These are phyloP conservation scores for Orbilia brochopaga DNA, from an alignment of 2,329 filamentous ascomycete genomes.

Conservation along the genomic window DNA sequence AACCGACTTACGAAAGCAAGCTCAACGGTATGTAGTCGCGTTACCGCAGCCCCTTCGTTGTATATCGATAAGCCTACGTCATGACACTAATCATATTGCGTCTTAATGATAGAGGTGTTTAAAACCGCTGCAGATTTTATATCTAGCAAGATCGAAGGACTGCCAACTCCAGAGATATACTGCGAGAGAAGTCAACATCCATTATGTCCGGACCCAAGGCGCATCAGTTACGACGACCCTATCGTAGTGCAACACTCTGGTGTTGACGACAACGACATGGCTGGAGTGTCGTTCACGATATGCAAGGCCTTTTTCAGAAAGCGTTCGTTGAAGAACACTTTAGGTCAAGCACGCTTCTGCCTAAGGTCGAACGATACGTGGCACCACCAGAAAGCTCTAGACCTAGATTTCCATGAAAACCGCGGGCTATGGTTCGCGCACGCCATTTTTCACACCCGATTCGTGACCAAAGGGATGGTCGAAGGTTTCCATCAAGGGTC, in stretches of 20 bases:
- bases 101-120: slow-evolving; percentile 16
- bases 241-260: slow-evolving; percentile 3
- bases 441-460: slow-evolving; percentile 13
- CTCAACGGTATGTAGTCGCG: too few relatives aligned
- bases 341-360: slow-evolving; percentile 1
- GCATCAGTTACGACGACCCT: neutral
- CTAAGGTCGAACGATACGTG: neutral
- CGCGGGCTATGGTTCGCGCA: slow-evolving; percentile 12
- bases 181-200: neutral
- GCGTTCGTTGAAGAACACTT: neutral
- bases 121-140: neutral
- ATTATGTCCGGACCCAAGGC: neutral
- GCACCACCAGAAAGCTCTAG: neutral
- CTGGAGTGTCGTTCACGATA: neutral
- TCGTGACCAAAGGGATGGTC: slow-evolving; percentile 3
- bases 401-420: slow-evolving; percentile 10
- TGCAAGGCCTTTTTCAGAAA: slow-evolving; percentile 6
- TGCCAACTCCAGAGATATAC: slow-evolving; percentile 1
- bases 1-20: too few relatives aligned
- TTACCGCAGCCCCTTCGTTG: neutral
- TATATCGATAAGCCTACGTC: too few relatives aligned
- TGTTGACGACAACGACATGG: neutral
- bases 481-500: neutral
- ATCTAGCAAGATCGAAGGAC: too few relatives aligned
- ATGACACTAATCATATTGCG: too few relatives aligned